These are phyloP conservation scores for peach (Prunus persica) DNA, from an alignment of 306 rosid genomes.

Conservation along the genomic window Prunus_persica_NCBIv2 NC_034016.1:22254501-22255000, in stretches of 20 bases:
- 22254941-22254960: neutral
- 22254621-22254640: slow-evolving; percentile 41
- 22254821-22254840: slow-evolving; percentile 49
- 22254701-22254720: slow-evolving; percentile 66
- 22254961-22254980: neutral
- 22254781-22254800: slow-evolving; percentile 56
- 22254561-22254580: slow-evolving; percentile 83
- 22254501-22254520: slow-evolving; percentile 45
- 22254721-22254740: slow-evolving; percentile 81
- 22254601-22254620: slow-evolving; percentile 46
- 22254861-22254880: slow-evolving; percentile 51
- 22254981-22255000: neutral
- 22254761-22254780: slow-evolving; percentile 78
- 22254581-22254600: slow-evolving; percentile 92
- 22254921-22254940: neutral
- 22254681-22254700: slow-evolving; percentile 51
- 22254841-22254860: slow-evolving; percentile 51
- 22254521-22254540: slow-evolving; percentile 53
- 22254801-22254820: slow-evolving; percentile 44
- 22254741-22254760: slow-evolving; percentile 76
- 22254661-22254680: slow-evolving; percentile 46
- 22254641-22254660: slow-evolving; percentile 47
- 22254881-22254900: slow-evolving; percentile 13
- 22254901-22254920: neutral
- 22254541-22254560: slow-evolving; percentile 45